Evolutionary conservation across 23 red algal genomes (phyloP).

Genomic region (Cyanidioschyzon merolae): DNA sequence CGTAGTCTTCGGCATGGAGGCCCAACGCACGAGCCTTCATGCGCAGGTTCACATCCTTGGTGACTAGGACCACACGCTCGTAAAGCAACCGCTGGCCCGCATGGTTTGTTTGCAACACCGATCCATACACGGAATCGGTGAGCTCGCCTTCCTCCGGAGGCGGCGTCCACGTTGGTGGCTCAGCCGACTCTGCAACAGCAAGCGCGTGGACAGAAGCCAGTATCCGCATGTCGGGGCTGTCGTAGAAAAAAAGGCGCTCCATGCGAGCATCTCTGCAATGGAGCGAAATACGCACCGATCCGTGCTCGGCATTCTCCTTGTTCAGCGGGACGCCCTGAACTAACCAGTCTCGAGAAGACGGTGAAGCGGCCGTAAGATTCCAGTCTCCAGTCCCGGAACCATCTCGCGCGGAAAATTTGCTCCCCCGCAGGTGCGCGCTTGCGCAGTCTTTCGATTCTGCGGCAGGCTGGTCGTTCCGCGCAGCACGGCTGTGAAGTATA

Average conservation of each 20-base stretch:
- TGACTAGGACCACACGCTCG: slow-evolving; percentile 24
- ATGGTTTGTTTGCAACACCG: neutral
- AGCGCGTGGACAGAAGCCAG: slow-evolving; percentile 17
- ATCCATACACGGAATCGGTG: neutral
- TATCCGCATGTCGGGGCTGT: slow-evolving; percentile 34
- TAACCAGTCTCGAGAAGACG: neutral
- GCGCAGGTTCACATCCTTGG: slow-evolving; percentile 39
- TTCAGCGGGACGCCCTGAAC: slow-evolving; percentile 16
- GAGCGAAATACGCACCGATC: slow-evolving; percentile 19
- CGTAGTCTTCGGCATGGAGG: slow-evolving; percentile 30
- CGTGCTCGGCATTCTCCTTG: neutral
- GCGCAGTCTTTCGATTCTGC: neutral
- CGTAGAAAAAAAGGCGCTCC: slow-evolving; percentile 31
- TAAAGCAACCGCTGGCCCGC: neutral
- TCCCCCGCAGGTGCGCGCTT: neutral
- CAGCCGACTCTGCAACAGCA: neutral
- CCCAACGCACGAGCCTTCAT: slow-evolving; percentile 43
- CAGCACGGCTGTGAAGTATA: neutral
- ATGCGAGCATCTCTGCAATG: slow-evolving; percentile 4
- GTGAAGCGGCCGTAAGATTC: neutral
- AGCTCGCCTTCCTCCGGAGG: neutral
- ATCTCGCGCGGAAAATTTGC: neutral
- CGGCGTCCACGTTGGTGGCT: neutral
- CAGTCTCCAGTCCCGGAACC: neutral
- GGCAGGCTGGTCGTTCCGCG: neutral